Evolutionary conservation across 352 stramenopile genomes (phyloP), one percentile per base, ranked within the genome.

Genomic region (Aphanomyces cochlioides): DNA sequence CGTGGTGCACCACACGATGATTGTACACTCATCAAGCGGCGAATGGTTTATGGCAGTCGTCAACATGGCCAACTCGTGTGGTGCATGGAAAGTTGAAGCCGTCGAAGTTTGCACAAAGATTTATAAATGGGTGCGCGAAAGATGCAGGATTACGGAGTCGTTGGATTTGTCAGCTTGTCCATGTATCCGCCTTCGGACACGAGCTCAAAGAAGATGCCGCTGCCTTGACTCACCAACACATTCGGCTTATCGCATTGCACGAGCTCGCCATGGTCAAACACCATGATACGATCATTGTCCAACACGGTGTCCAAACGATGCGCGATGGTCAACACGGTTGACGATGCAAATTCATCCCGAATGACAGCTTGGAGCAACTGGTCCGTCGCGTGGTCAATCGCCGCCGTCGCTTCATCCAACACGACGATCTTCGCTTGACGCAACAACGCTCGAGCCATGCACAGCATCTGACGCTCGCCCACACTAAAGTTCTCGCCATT

Each of bases 221-320:
- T 41, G 53, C 68, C 60, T 4, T 57, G 8, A 4, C 1, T 2
- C 1, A 50, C 43, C 43, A 50, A 50, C 0, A 50, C 2, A 1
- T 1, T 50, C 0, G 43, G 43, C 10, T n/a, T 50, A n/a, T 50
- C 43, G 17, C 43, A 50, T n/a, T 50, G 43, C 10, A n/a, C 43
- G 10, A 50, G 43, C 17, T 50, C 17, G 43, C 43, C 43, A n/a
- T 50, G 43, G 43, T 50, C 43, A n/a, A 83, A 81, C 15, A 83
- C 78, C 47, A 83, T 75, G 56, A 98, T 83, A 17, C 80, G 79
- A 66, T 98, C 92, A 73, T 87, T 93, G 45, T 97, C 89, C 66
- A 98, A 83, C 60, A 98, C 96, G 13, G 95, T 97, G 67, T 97
- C 90, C 3, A 98, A 77, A 17, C 95, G 79, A 77, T 98, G 95